Percentiles rank a stretch among this genome's conserved stretches.
Evolutionary conservation across 352 stramenopile species (phyloP).

Genomic region (Phytopythium boreale): DNA sequence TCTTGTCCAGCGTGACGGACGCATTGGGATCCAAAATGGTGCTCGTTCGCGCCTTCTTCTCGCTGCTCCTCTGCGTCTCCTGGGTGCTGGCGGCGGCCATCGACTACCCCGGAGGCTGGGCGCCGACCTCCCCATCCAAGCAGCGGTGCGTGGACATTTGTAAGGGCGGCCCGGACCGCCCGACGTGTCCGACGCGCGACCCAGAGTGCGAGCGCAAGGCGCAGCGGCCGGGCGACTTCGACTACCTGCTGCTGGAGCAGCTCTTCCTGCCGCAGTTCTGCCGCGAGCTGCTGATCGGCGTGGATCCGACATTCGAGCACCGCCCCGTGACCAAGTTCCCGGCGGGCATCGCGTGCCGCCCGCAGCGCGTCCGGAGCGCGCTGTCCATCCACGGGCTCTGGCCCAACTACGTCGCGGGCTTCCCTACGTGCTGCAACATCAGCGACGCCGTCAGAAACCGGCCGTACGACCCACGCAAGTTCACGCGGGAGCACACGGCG

Average conservation of each 20-base stretch:
- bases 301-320: slow-evolving; percentile 50
- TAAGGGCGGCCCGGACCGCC: slow-evolving; percentile 7
- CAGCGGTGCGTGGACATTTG: slow-evolving; percentile 52
- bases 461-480: slow-evolving; percentile 28
- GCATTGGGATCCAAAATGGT: neutral
- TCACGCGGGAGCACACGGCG: slow-evolving; percentile 19
- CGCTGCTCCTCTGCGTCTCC: slow-evolving; percentile 4
- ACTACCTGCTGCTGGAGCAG: slow-evolving; percentile 53
- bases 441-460: slow-evolving; percentile 27
- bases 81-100: slow-evolving; percentile 8
- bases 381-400: slow-evolving; percentile 55
- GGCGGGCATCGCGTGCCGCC: slow-evolving; percentile 34
- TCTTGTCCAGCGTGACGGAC: neutral
- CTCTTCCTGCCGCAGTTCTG: slow-evolving; percentile 60
- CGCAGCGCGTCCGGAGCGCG: slow-evolving; percentile 18
- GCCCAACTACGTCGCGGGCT: slow-evolving; percentile 43
- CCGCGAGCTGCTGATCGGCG: slow-evolving; percentile 38
- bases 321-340: slow-evolving; percentile 46
- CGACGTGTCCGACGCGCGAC: slow-evolving; percentile 28
- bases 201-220: slow-evolving; percentile 34
- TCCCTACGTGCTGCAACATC: slow-evolving; percentile 44
- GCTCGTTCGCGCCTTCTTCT: neutral
- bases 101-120: slow-evolving; percentile 46
- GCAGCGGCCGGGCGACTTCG: slow-evolving; percentile 39
- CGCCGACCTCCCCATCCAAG: slow-evolving; percentile 6